A percentile compares a stretch with the other conserved stretches of the same genome.
These are phyloP conservation scores for Vaccinium corymbosum DNA, from an alignment of 148 eudicot species.

Conservation along the genomic window DNA sequence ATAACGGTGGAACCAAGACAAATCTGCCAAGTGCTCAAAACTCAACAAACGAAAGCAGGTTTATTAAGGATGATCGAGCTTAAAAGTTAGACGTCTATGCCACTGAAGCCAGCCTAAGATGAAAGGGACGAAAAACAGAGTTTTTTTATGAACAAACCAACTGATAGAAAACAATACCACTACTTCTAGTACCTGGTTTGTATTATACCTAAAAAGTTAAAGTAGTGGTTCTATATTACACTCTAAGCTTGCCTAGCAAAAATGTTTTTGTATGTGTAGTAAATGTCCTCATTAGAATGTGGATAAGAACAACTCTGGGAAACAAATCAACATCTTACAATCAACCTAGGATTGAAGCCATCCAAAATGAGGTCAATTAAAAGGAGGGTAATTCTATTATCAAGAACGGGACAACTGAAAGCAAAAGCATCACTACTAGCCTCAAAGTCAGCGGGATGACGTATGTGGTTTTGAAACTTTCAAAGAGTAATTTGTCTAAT, in stretches of 20 bases:
- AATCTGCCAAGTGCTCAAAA: background rate
- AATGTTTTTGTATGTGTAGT: background rate
- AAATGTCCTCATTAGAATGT: background rate
- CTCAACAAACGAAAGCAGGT: background rate
- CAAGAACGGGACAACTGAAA: background rate
- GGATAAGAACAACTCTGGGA: background rate
- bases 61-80: conserved; percentile 5
- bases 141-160: background rate
- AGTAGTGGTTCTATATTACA: background rate
- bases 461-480: conserved; percentile 4
- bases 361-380: background rate
- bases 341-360: background rate
- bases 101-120: background rate
- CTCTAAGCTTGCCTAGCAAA: background rate
- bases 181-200: background rate
- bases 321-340: background rate
- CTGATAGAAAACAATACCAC: background rate
- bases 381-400: background rate
- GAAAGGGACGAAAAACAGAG: background rate
- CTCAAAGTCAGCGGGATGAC: background rate
- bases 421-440: conserved; percentile 4
- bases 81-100: background rate
- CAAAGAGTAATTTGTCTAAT: conserved; percentile 1
- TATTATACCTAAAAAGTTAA: background rate
- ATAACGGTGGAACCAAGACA: background rate